Evolutionary conservation across 306 rosid genomes (phyloP).

Genomic region (Cucurbita ficifolia): DNA sequence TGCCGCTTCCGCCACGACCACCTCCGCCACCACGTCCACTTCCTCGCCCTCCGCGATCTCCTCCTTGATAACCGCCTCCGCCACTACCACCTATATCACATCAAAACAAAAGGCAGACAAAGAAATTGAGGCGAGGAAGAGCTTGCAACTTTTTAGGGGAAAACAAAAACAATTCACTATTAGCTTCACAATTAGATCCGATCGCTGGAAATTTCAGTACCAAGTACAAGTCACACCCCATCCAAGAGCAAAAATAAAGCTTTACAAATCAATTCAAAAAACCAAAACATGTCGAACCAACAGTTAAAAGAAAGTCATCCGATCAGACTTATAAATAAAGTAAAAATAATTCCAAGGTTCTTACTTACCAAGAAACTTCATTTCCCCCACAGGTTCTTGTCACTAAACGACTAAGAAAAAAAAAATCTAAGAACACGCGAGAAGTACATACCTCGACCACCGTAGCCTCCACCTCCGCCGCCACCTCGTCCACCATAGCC

Average conservation of each 20-base stretch:
- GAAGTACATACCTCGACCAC: conserved; percentile 59
- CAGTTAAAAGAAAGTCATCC: not conserved
- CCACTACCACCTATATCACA: conserved; percentile 34
- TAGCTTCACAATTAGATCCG: not conserved
- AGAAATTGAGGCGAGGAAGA: not conserved
- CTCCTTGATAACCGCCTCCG: conserved; percentile 40
- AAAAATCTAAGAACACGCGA: too few relatives aligned
- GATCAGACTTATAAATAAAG: not conserved
- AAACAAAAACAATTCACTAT: not conserved
- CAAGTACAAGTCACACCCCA: not conserved
- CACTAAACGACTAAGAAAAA: not conserved
- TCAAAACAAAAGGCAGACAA: not conserved
- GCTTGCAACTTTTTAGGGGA: not conserved
- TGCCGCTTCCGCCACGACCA: conserved; percentile 77
- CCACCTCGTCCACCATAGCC: conserved; percentile 22
- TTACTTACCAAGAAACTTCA: not conserved
- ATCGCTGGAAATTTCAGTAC: not conserved
- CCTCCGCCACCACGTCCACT: conserved; percentile 38
- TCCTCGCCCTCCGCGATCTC: conserved; percentile 67
- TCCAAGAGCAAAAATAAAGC: not conserved
- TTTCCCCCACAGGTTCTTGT: not conserved
- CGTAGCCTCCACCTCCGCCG: conserved; percentile 41
- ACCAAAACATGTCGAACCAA: not conserved
- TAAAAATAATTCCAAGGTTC: not conserved
- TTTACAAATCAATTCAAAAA: not conserved